Base-by-base conservation (phyloP, 768 basidiomycete species). In the Pleurotus platypus region DNA sequence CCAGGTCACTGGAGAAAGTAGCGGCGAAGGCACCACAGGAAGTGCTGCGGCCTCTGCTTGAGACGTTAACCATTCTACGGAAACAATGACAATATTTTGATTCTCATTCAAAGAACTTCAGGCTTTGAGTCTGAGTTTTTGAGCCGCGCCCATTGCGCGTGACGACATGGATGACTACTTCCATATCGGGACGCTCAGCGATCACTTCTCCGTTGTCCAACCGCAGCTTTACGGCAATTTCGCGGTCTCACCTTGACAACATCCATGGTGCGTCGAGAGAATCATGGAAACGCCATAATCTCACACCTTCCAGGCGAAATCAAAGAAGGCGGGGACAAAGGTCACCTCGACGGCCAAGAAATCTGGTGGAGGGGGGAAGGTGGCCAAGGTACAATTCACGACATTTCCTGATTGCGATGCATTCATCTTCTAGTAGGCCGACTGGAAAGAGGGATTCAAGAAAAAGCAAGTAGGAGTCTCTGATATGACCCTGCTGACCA, bases 361-460 rank as follows among this genome's bases (percentile, higher is more conserved):
- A 72, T 69, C 77, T 30, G 78, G 75, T 42, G 82, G 77, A 51
- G 72, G 72, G 57, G 66, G 72, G 69, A 91, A 86, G 70, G 87
- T 93, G 27, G 89, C 87, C 24, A 93, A 93, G 83, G 91, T 91
- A 64, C 61, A 63, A 54, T 27, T 24, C 46, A 30, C n/a, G 47
- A 30, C n/a, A 39, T 30, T 20, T 18, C 38, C 30, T 47, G 20
- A 35, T n/a, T 42, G 22, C 5, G n/a, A 57, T 49, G 18, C 30
- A 40, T 42, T 42, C 5, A 54, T 20, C 6, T 27, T 15, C 9
- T 13, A 30, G 55, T 61, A 98, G 95, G 96, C 96, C 49, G 96
- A 98, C 70, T 99, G 96, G 96, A 96, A 96, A 73, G 96, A 98
- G 67, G 94, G 95, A 4, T 99, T 99, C 82, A 97, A 97, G 87